Percentiles rank a stretch among this genome's conserved stretches.
Evolutionary conservation across 352 stramenopile species (phyloP).

Genomic region (Phytophthora lateralis): DNA sequence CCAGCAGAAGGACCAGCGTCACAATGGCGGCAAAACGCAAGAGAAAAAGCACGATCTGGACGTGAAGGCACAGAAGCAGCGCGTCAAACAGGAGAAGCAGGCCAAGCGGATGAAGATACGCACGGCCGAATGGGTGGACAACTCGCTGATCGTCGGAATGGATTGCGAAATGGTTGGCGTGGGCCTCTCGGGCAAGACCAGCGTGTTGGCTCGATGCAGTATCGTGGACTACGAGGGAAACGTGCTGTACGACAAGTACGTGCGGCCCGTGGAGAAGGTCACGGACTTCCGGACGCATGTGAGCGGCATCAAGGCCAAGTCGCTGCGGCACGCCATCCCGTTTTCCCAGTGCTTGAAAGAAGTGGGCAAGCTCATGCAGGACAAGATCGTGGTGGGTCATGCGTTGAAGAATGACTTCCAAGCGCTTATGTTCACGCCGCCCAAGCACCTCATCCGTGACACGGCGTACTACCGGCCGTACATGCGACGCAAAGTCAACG

Average conservation of each 20-base stretch:
- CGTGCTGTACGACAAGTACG: constrained; percentile 86
- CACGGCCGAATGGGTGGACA: constrained; percentile 81
- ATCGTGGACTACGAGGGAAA: constrained; percentile 86
- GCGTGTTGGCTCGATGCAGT: constrained; percentile 85
- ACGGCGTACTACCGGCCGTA: constrained; percentile 86
- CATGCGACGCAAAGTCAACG: constrained; percentile 86
- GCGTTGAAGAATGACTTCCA: constrained; percentile 89
- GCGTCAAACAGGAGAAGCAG: constrained; percentile 55
- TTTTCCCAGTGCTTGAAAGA: constrained; percentile 86
- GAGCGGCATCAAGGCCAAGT: constrained; percentile 77
- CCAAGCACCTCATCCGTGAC: constrained; percentile 80
- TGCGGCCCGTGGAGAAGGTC: constrained; percentile 83
- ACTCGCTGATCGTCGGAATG: constrained; percentile 78
- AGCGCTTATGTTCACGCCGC: constrained; percentile 85
- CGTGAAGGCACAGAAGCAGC: constrained; percentile 44
- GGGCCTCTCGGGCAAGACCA: constrained; percentile 74
- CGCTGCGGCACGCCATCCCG: constrained; percentile 74
- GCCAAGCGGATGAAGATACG: constrained; percentile 52
- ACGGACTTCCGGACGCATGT: constrained; percentile 89
- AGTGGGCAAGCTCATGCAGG: constrained; percentile 78
- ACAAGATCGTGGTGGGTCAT: constrained; percentile 86
- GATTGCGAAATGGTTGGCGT: constrained; percentile 92
- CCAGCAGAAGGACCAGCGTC: constrained; percentile 37
- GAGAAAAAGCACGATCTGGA: constrained; percentile 46
- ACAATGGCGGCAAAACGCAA: constrained; percentile 20